Evolutionary conservation across 2,329 filamentous ascomycete genomes (phyloP), one percentile per base, ranked within the genome.

Genomic region (Colletotrichum brevisporum): DNA sequence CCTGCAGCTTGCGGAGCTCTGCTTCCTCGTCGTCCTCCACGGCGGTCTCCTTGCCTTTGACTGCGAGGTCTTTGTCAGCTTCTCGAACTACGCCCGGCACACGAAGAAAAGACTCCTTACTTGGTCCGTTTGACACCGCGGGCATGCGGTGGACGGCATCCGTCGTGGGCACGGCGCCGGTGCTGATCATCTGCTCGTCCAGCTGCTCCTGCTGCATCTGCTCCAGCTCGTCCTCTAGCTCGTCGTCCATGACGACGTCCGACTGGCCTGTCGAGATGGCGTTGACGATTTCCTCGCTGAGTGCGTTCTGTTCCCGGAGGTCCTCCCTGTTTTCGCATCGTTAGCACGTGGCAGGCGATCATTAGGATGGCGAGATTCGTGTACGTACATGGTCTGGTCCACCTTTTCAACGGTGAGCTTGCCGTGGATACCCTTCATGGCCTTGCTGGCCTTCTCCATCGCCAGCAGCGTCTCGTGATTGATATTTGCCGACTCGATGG

Each of bases 401-500:
- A 99, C 95, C 83, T 97, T 96, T 76, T 98, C 94, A 72, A 96
- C 93, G 56, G 94, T 97, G 73, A 98, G 89, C 72, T 93, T 93
- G 75, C 91, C 92, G 79, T 98, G 94, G 75, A 99, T 99, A 72
- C 91, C 86, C 84, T 95, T 92, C 95, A 99, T 98, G 43, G 95
- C 96, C 70, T 90, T 85, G 73, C 93, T 91, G 12, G 96, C 95
- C 78, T 91, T 91, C 88, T 97, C 92, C 94, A 99, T 98, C 8
- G 95, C 95, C 74, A 92, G 89, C 73, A 98, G 86, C 13, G 96
- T 99, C 86, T 98, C 95, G 83, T 95, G 91, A 86, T 99, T 99
- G 85, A 99, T 98, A 80, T 98, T 99, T 71, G 96, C 96, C 55
- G 95, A 94, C 83, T 99, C 96, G 84, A 99, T 98, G 69, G 93